Conservation (phyloP, 805 yeast species). For the Teunomyces atbi region DNA sequence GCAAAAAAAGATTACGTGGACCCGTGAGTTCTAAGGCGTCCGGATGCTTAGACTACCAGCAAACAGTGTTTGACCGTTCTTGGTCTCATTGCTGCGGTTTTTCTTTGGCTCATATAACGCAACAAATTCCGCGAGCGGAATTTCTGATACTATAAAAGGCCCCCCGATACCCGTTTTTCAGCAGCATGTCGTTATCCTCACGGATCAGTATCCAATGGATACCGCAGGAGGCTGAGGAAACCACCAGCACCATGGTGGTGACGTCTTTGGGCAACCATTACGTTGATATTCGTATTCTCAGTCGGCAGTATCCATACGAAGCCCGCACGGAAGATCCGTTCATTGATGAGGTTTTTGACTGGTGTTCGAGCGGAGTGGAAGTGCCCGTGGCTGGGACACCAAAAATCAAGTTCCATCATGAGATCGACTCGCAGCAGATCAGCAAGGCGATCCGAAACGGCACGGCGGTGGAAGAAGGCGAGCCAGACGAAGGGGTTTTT, state of each 20-base stretch:
- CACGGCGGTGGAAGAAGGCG: conserved; percentile 26
- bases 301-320: conserved; percentile 7
- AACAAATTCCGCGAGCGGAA: background rate
- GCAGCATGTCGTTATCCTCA: conserved; percentile 37
- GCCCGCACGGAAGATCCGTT: background rate
- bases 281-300: conserved; percentile 44
- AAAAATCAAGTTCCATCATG: conserved; percentile 40
- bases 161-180: no score
- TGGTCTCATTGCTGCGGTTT: no score
- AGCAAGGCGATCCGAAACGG: conserved; percentile 26
- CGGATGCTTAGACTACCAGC: no score
- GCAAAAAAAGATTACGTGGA: no score
- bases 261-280: conserved; percentile 44
- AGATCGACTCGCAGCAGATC: conserved; percentile 42
- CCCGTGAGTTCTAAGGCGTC: no score
- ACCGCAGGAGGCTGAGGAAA: conserved; percentile 40
- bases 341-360: conserved; percentile 43
- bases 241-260: conserved; percentile 48
- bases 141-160: background rate
- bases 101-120: no score
- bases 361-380: conserved; percentile 58
- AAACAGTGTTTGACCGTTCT: no score
- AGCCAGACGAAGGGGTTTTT: conserved; percentile 49
- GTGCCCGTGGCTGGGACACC: conserved; percentile 33
- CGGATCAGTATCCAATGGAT: conserved; percentile 56